Evolutionary conservation across 2,329 filamentous ascomycete genomes (phyloP), one percentile per base, ranked within the genome.

Genomic region (Tolypocladium cylindrosporum): DNA sequence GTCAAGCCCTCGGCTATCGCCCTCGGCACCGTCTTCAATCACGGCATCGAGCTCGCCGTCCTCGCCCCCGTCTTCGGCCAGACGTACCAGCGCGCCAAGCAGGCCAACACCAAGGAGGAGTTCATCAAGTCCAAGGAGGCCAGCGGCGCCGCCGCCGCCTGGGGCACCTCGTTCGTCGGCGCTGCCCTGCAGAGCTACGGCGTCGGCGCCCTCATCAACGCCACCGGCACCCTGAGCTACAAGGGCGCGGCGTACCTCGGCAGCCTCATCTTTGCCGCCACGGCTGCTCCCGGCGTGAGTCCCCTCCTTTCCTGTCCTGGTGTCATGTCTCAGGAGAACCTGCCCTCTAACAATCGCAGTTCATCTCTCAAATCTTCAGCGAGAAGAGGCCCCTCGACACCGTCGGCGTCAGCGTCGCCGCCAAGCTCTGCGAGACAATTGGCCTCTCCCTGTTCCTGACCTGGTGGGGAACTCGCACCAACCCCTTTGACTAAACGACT

Each of bases 1-100:
- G 94, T 99, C 72, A 97, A 97, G 88, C 94, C 94, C 67, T 97
- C 92, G 71, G 93, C 94, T 70, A 96, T 99, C 72, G 94, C 93
- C 71, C 85, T 97, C 70, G 94, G 94, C 77, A 94, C 92, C 62
- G 79, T 91, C 75, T 99, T 97, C 86, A 97, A 89, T 83, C 93
- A 99, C 79, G 87, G 87, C 68, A 82, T 91, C 69, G 94, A 94
- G 71, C 86, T 94, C 63, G 92, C 90, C 62, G 85, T 97, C 67
- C 84, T 97, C 62, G 83, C 86, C 60, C 93, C 93, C 62, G 78
- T 97, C 75, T 96, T 97, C 74, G 93, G 94, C 71, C 88, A 95
- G 71, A 93, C 91, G 70, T 97, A 96, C 84, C 87, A 92, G 78
- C 89, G 90, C 67, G 92, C 93, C 66, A 92, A 96, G 83, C 79